Evolutionary conservation across 805 yeast species (phyloP).

Genomic region (Blastobotrys robertii): DNA sequence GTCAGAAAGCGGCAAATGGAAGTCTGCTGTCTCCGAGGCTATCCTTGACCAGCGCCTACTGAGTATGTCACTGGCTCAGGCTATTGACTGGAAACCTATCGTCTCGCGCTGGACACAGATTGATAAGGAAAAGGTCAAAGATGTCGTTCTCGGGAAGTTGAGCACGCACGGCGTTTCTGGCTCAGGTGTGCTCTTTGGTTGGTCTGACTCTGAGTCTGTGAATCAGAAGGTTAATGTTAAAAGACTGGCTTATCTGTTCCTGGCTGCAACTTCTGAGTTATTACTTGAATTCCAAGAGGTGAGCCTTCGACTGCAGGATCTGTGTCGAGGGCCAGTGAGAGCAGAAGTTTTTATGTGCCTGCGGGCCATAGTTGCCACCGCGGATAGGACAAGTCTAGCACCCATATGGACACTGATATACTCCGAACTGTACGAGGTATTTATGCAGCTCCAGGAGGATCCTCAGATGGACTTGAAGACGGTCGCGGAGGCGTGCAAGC

Average conservation of each 20-base stretch:
- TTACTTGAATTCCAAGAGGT: slow-evolving; percentile 38
- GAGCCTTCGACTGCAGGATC: slow-evolving; percentile 36
- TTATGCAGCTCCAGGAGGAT: slow-evolving; percentile 30
- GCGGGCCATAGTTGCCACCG: slow-evolving; percentile 55
- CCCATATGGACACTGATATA: slow-evolving; percentile 62
- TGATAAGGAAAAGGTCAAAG: slow-evolving; percentile 52
- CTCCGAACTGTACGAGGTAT: slow-evolving; percentile 47
- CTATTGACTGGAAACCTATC: slow-evolving; percentile 43
- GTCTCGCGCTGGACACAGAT: slow-evolving; percentile 53
- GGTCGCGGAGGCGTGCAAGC: slow-evolving; percentile 52
- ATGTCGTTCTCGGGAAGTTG: slow-evolving; percentile 32
- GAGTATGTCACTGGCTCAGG: slow-evolving; percentile 21
- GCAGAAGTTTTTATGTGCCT: slow-evolving; percentile 46
- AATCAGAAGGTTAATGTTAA: slow-evolving; percentile 44
- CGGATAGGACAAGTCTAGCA: slow-evolving; percentile 52
- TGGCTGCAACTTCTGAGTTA: slow-evolving; percentile 36
- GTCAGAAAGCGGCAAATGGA: slow-evolving; percentile 45
- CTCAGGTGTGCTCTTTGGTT: slow-evolving; percentile 36
- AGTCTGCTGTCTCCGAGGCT: slow-evolving; percentile 48
- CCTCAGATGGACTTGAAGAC: slow-evolving; percentile 10
- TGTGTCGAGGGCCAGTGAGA: slow-evolving; percentile 29
- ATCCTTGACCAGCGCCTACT: slow-evolving; percentile 56
- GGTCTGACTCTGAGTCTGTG: slow-evolving; percentile 62
- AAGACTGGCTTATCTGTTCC: slow-evolving; percentile 52
- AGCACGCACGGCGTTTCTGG: slow-evolving; percentile 34